Percentiles rank a stretch among this genome's conserved stretches.
Conservation (phyloP, 1,284 basidiomycete species). For the Butyriboletus appendiculatus region DNA sequence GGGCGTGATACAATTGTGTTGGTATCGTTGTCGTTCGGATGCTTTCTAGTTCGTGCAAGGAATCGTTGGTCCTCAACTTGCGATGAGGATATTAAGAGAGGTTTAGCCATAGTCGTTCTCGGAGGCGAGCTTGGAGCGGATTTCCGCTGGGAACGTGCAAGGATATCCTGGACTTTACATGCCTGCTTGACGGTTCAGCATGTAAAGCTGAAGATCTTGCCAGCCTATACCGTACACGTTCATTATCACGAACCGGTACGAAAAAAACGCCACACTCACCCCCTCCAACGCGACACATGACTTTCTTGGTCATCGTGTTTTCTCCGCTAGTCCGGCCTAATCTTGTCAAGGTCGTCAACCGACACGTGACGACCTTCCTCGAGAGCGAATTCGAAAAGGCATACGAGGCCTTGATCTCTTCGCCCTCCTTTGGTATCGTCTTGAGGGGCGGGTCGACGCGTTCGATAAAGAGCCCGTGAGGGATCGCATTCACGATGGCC, state of each 20-base stretch:
- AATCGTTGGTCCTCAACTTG: slow-evolving; percentile 13
- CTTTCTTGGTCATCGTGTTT: slow-evolving; percentile 65
- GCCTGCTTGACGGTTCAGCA: slow-evolving; percentile 70
- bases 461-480: slow-evolving; percentile 74
- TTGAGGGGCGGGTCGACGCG: slow-evolving; percentile 77
- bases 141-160: not conserved
- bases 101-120: not conserved
- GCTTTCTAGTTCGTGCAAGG: slow-evolving; percentile 30
- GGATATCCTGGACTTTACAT: slow-evolving; percentile 31
- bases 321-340: slow-evolving; percentile 49
- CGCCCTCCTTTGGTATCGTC: slow-evolving; percentile 64
- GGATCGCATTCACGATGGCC: slow-evolving; percentile 69
- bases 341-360: slow-evolving; percentile 75
- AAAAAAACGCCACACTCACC: slow-evolving; percentile 45
- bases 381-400: slow-evolving; percentile 71
- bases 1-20: slow-evolving; percentile 26
- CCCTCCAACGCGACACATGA: slow-evolving; percentile 84
- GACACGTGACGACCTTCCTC: slow-evolving; percentile 75
- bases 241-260: not conserved
- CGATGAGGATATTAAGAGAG: not conserved
- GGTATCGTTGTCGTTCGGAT: slow-evolving; percentile 29
- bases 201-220: slow-evolving; percentile 83
- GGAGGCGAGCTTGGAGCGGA: not conserved
- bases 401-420: slow-evolving; percentile 83
- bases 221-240: slow-evolving; percentile 55